Conservation (phyloP, 176 grass and related monocot species). For the Tillandsia leiboldiana region DNA sequence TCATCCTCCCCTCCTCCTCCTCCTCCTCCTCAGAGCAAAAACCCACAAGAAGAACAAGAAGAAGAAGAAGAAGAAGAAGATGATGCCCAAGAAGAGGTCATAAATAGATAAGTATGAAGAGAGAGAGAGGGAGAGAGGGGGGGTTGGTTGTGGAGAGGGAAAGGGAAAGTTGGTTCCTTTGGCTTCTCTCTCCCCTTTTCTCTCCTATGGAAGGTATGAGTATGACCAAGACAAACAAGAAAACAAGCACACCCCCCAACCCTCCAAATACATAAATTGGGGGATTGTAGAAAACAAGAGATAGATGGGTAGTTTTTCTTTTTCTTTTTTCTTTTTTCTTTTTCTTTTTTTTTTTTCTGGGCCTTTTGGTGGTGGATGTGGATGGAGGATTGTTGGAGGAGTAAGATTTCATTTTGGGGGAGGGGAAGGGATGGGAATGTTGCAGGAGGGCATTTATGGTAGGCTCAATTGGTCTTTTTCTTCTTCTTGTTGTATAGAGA, state of each 20-base stretch:
- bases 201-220: conserved; percentile 10
- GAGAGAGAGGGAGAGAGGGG: conserved; percentile 7
- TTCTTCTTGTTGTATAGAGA: too few relatives aligned
- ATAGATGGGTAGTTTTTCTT: neutral
- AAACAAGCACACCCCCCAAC: conserved; percentile 25
- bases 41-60: conserved; percentile 7
- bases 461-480: too few relatives aligned
- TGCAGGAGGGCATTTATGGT: neutral
- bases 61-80: neutral
- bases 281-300: neutral
- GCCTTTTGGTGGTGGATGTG: neutral
- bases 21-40: neutral
- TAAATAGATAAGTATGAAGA: neutral
- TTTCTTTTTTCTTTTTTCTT: neutral
- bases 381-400: neutral
- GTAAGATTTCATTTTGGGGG: neutral
- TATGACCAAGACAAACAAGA: conserved; percentile 21
- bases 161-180: conserved; percentile 39
- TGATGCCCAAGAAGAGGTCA: neutral
- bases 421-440: neutral
- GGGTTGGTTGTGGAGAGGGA: neutral
- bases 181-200: neutral
- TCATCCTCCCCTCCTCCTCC: conserved; percentile 27
- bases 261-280: neutral
- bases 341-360: neutral